phyloP scores from a whole-genome alignment of 73 alveolate species.

The Durusdinium trenchii region DNA sequence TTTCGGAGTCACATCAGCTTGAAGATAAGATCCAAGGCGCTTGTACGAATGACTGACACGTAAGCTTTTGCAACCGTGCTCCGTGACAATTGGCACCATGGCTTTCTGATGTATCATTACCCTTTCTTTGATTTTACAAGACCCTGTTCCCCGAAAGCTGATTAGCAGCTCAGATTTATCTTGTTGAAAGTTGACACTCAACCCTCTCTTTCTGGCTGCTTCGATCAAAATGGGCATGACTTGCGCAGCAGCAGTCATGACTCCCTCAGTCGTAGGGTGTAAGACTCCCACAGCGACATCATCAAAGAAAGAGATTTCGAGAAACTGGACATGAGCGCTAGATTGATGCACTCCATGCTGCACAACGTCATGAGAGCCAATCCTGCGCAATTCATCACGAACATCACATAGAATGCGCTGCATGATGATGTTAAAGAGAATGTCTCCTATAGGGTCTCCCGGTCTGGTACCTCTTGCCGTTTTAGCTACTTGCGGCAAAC shows the following conservation, averaged over 20 bases:
- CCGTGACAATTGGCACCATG: neutral
- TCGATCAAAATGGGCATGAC: neutral
- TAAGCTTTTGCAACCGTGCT: neutral
- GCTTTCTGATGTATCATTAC: no score
- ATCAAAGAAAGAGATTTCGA: neutral
- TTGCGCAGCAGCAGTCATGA: neutral
- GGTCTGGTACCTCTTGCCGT: neutral
- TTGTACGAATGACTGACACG: neutral
- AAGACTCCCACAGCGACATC: neutral
- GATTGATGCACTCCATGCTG: neutral
- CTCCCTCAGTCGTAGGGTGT: no score
- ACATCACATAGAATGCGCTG: neutral
- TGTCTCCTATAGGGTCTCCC: neutral
- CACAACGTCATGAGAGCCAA: neutral
- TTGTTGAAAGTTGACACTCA: neutral
- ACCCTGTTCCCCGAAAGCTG: neutral
- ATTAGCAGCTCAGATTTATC: neutral
- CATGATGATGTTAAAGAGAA: neutral
- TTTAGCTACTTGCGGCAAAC: neutral
- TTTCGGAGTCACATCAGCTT: neutral
- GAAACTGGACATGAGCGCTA: neutral
- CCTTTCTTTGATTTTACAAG: neutral
- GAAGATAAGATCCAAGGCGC: neutral
- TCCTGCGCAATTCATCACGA: neutral
- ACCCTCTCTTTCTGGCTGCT: neutral